Percentiles rank a stretch among this genome's conserved stretches.
These are phyloP conservation scores for Coccomyxa subellipsoidea DNA, from an alignment of 163 green algal species.

Conservation along the genomic window DNA sequence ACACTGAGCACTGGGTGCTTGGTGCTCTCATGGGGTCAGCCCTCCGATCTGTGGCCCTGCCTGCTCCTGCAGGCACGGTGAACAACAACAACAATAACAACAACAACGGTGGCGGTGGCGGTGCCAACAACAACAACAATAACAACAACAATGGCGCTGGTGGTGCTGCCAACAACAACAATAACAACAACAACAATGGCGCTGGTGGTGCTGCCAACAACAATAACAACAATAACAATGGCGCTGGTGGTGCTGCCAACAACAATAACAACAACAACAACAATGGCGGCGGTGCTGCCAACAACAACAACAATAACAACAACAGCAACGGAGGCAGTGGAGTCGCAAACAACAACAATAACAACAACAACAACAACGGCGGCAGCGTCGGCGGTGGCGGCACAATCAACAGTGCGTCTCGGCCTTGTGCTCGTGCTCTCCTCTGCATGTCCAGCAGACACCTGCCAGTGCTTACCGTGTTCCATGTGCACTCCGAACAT, in stretches of 20 bases:
- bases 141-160: too few relatives aligned
- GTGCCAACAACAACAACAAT: neutral
- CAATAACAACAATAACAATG: neutral
- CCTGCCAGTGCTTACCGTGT: too few relatives aligned
- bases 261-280: constrained; percentile 6
- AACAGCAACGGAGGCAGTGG: neutral
- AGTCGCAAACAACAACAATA: neutral
- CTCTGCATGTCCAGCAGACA: too few relatives aligned
- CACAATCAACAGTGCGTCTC: constrained; percentile 6
- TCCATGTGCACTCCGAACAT: too few relatives aligned
- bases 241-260: too few relatives aligned
- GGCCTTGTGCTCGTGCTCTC: neutral
- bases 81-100: constrained; percentile 7
- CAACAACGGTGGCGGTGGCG: neutral
- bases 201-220: neutral
- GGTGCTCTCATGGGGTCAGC: too few relatives aligned
- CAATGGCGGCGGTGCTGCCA: neutral
- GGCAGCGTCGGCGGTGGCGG: neutral
- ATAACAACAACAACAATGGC: neutral
- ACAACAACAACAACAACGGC: constrained; percentile 7
- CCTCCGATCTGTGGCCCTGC: too few relatives aligned
- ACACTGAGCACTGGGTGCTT: too few relatives aligned
- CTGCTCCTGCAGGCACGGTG: neutral
- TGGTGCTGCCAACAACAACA: neutral
- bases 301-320: neutral